These are phyloP conservation scores for Arachnomyces sp. DNA, from an alignment of 2,329 filamentous ascomycete genomes.

Conservation along the genomic window DNA sequence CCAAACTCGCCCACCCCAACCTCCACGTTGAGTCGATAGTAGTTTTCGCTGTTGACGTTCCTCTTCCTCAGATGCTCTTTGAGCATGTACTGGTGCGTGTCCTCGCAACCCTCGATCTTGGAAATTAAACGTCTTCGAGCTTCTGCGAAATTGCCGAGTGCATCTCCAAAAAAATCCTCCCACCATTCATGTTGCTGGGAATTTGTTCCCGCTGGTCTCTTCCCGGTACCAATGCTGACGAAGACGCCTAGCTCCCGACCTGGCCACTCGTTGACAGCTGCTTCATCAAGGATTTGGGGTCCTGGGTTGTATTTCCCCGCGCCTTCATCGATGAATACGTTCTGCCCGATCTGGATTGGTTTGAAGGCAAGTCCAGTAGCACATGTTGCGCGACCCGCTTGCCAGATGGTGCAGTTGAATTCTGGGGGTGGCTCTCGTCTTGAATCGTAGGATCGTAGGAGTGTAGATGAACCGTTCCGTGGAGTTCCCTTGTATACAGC, in stretches of 20 bases:
- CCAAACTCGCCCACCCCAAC: slow-evolving; percentile 93
- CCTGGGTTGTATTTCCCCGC: slow-evolving; percentile 86
- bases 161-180: slow-evolving; percentile 66
- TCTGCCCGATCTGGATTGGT: slow-evolving; percentile 86
- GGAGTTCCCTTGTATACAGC: slow-evolving; percentile 80
- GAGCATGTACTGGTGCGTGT: slow-evolving; percentile 78
- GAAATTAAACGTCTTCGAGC: slow-evolving; percentile 72
- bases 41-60: slow-evolving; percentile 77
- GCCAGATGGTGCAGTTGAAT: slow-evolving; percentile 92
- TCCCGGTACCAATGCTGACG: slow-evolving; percentile 88
- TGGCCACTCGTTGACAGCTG: slow-evolving; percentile 87
- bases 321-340: slow-evolving; percentile 88
- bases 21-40: slow-evolving; percentile 94
- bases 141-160: slow-evolving; percentile 81
- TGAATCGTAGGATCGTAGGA: slow-evolving; percentile 92
- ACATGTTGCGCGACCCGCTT: slow-evolving; percentile 88
- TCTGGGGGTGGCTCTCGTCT: slow-evolving; percentile 83
- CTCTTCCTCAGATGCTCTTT: slow-evolving; percentile 67
- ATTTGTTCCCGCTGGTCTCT: slow-evolving; percentile 64
- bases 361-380: slow-evolving; percentile 93
- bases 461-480: slow-evolving; percentile 56
- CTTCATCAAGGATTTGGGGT: slow-evolving; percentile 79
- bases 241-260: slow-evolving; percentile 88
- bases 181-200: slow-evolving; percentile 71
- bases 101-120: slow-evolving; percentile 94